Conservation (phyloP, 2,329 filamentous ascomycete species). For the Ascochyta koolunga region DNA sequence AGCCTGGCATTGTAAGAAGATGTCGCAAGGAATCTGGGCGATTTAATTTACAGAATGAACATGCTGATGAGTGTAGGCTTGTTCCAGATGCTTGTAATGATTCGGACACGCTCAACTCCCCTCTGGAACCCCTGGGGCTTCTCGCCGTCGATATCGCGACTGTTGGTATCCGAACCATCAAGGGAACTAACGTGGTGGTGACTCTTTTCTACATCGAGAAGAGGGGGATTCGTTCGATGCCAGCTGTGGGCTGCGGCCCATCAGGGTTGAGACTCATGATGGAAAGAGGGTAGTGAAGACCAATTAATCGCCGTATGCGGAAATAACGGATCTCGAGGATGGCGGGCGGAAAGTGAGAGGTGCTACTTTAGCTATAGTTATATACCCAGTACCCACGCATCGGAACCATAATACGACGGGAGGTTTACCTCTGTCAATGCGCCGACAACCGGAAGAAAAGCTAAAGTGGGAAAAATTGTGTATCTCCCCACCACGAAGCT, state of each 20-base stretch:
- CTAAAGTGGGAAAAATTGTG: slow-evolving; percentile 27
- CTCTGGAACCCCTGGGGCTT: slow-evolving; percentile 42
- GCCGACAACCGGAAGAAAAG: slow-evolving; percentile 33
- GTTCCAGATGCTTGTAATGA: slow-evolving; percentile 50
- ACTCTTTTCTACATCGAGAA: slow-evolving; percentile 32
- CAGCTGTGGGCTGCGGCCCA: slow-evolving; percentile 15
- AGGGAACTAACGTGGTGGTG: slow-evolving; percentile 16
- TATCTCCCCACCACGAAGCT: slow-evolving; percentile 27
- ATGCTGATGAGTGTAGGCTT: slow-evolving; percentile 46
- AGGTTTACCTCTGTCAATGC: slow-evolving; percentile 15
- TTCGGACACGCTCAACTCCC: slow-evolving; percentile 49
- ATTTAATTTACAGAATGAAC: slow-evolving; percentile 46
- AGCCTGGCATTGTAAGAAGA: slow-evolving; percentile 39
- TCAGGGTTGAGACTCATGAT: slow-evolving; percentile 22
- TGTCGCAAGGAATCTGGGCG: not conserved
- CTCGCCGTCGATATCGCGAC: slow-evolving; percentile 15
- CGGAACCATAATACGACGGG: slow-evolving; percentile 3
- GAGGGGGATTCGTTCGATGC: slow-evolving; percentile 21
- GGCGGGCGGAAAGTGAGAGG: slow-evolving; percentile 11
- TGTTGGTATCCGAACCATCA: slow-evolving; percentile 20
- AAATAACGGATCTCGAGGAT: slow-evolving; percentile 19
- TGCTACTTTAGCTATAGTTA: slow-evolving; percentile 14
- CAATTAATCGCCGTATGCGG: slow-evolving; percentile 14
- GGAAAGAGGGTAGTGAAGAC: slow-evolving; percentile 2
- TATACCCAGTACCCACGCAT: slow-evolving; percentile 25